These are phyloP conservation scores for Calonectria pteridis DNA, from an alignment of 2,329 filamentous ascomycete species.

Conservation along the genomic window DNA sequence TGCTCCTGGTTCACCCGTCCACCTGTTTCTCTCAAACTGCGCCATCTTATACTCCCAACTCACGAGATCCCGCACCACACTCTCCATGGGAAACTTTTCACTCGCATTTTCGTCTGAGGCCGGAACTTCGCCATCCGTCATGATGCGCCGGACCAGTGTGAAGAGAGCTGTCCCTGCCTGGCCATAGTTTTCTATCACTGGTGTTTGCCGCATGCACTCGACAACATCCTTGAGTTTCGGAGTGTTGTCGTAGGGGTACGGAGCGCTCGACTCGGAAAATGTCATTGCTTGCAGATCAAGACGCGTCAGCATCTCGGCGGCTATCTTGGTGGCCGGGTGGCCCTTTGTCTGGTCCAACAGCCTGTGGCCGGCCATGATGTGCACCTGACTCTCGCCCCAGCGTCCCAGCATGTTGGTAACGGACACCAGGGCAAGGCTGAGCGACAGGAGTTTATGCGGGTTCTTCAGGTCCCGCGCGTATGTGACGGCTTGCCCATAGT, in stretches of 20 bases:
- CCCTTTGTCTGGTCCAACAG: slow-evolving; percentile 40
- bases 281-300: slow-evolving; percentile 52
- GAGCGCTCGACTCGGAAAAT: slow-evolving; percentile 48
- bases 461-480: slow-evolving; percentile 44
- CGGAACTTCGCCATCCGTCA: slow-evolving; percentile 36
- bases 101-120: background rate
- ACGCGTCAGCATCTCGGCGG: slow-evolving; percentile 44
- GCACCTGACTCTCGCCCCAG: slow-evolving; percentile 48
- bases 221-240: slow-evolving; percentile 30
- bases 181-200: slow-evolving; percentile 34
- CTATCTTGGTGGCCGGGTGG: slow-evolving; percentile 26
- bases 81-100: background rate
- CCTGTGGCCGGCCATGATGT: slow-evolving; percentile 47
- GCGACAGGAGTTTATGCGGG: slow-evolving; percentile 42
- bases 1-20: slow-evolving; percentile 24
- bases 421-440: slow-evolving; percentile 50
- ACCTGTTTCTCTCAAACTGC: slow-evolving; percentile 33
- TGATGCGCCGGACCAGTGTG: slow-evolving; percentile 35
- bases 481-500: slow-evolving; percentile 47
- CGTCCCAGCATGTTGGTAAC: slow-evolving; percentile 48
- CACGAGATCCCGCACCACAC: slow-evolving; percentile 27
- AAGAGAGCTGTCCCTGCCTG: slow-evolving; percentile 40
- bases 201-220: slow-evolving; percentile 20
- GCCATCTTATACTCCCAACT: slow-evolving; percentile 43
- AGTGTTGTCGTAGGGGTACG: slow-evolving; percentile 43